Conservation (phyloP, 768 basidiomycete genomes). For the Tricholoma flavovirens region DNA sequence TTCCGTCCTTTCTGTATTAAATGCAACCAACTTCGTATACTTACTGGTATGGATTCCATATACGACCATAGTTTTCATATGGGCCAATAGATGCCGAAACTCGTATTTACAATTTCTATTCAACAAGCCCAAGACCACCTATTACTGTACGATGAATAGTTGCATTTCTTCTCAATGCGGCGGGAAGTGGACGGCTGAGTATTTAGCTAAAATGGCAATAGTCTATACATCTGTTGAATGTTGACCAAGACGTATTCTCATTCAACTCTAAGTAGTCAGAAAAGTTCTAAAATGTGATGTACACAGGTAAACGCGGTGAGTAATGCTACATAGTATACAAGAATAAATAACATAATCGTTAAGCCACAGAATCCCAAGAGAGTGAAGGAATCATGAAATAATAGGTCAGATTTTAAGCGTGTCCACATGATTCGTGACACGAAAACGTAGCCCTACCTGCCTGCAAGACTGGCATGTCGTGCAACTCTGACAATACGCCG, state of each 20-base stretch:
- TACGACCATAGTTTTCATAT: background rate
- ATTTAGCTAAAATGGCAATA: no score
- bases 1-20: background rate
- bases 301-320: no score
- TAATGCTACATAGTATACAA: no score
- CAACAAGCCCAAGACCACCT: no score
- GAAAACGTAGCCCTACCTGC: constrained; percentile 24
- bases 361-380: background rate
- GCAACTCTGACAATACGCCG: constrained; percentile 25
- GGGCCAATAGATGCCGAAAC: no score
- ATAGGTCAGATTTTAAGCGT: background rate
- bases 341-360: constrained; percentile 4
- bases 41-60: background rate
- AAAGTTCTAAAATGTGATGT: background rate
- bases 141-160: no score
- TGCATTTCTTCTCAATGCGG: no score
- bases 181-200: no score
- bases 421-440: background rate
- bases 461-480: constrained; percentile 33
- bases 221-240: no score
- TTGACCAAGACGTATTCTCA: background rate
- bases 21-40: background rate
- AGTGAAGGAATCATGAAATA: background rate
- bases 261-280: background rate
- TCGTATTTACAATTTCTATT: no score